Conservation (phyloP, 2,329 filamentous ascomycete species). For the Knoxdaviesia proteae region DNA sequence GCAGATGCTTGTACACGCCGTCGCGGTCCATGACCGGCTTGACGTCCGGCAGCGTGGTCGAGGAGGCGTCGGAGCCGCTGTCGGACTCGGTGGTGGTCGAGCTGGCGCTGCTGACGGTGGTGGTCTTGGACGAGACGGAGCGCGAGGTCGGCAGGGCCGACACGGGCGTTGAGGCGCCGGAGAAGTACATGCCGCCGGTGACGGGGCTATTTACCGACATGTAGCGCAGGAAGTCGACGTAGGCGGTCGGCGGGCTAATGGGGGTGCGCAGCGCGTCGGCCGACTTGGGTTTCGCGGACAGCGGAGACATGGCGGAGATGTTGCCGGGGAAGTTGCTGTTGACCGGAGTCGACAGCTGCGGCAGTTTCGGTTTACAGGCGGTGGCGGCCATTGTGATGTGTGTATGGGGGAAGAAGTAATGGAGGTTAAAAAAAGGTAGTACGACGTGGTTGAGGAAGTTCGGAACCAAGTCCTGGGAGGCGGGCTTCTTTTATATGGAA, state of each 20-base stretch:
- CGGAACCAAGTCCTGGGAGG: too few relatives aligned
- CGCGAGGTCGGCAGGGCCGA: constrained; percentile 6
- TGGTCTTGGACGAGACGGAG: constrained; percentile 29
- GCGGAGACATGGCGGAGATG: constrained; percentile 46
- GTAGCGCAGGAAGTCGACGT: constrained; percentile 80
- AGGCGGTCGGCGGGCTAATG: constrained; percentile 76
- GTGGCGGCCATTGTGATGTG: constrained; percentile 5
- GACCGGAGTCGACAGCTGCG: constrained; percentile 40
- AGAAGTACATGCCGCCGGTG: constrained; percentile 26
- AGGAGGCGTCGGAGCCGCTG: constrained; percentile 31
- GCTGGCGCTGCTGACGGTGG: not conserved
- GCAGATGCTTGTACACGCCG: constrained; percentile 16
- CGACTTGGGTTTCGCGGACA: constrained; percentile 25
- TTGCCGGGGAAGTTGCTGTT: constrained; percentile 41
- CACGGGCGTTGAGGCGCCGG: constrained; percentile 26
- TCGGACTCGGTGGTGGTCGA: constrained; percentile 26
- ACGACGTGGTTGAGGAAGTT: not conserved
- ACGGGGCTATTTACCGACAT: constrained; percentile 55
- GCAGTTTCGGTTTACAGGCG: constrained; percentile 34
- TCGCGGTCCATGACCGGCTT: constrained; percentile 10
- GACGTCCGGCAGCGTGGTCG: constrained; percentile 11
- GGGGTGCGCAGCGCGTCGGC: constrained; percentile 58
- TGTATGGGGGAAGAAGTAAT: not conserved
- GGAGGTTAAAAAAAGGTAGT: not conserved
- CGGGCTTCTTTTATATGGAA: too few relatives aligned